These are phyloP conservation scores for Clitocybe nebularis DNA, from an alignment of 1,284 basidiomycete species.

Conservation along the genomic window DNA sequence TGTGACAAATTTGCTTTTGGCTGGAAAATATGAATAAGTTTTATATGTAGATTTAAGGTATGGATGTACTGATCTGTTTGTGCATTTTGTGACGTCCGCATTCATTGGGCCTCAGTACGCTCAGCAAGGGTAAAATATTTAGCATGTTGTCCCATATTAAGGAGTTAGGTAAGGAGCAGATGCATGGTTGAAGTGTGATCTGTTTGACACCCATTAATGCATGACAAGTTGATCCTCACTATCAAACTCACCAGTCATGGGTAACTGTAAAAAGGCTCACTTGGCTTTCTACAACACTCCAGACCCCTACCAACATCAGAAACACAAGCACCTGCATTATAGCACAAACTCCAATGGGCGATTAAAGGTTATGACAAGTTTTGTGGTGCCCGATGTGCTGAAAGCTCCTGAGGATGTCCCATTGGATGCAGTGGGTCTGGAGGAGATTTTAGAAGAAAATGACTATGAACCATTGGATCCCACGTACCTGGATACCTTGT, in stretches of 20 bases:
- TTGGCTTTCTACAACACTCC: neutral
- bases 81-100: neutral
- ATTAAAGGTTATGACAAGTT: neutral
- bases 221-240: neutral
- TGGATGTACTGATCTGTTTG: neutral
- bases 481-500: neutral
- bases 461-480: neutral
- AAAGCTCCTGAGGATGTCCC: neutral
- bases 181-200: neutral
- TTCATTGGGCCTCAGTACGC: neutral
- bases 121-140: constrained; percentile 1
- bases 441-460: neutral
- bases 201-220: neutral
- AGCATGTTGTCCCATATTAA: neutral
- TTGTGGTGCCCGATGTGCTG: neutral
- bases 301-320: neutral
- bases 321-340: neutral
- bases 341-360: neutral
- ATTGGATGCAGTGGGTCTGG: neutral
- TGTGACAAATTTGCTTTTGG: neutral
- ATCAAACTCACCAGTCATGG: neutral
- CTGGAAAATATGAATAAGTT: neutral
- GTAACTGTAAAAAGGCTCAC: neutral
- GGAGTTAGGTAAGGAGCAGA: neutral
- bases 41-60: neutral